phyloP scores from a whole-genome alignment of 106 monocot genomes.

The Dioscorea alata region DNA sequence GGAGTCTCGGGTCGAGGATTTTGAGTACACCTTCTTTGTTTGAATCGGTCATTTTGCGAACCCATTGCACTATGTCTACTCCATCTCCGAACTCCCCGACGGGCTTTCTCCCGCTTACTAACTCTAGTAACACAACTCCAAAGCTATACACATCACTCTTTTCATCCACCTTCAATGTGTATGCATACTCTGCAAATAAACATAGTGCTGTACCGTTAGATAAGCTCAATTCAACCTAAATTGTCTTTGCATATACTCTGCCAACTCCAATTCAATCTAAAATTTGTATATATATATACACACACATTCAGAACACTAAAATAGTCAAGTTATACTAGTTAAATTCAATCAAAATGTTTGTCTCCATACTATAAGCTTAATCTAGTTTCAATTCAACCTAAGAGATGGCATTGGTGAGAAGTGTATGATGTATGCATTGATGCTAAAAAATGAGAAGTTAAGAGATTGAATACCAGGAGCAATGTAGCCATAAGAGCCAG shows the following conservation, averaged over 20 bases:
- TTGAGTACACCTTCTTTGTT: constrained; percentile 48
- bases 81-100: constrained; percentile 93
- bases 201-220: too few species aligned
- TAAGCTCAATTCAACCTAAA: too few species aligned
- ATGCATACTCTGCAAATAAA: constrained; percentile 59
- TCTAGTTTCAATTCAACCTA: too few species aligned
- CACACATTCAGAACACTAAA: not conserved
- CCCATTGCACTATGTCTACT: constrained; percentile 91
- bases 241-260: too few species aligned
- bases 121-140: constrained; percentile 78
- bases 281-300: too few species aligned
- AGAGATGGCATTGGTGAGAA: too few species aligned
- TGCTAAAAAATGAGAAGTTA: too few species aligned
- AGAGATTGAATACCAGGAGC: constrained; percentile 59
- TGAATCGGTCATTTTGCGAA: constrained; percentile 52
- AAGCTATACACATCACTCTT: constrained; percentile 96
- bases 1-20: constrained; percentile 59
- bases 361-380: too few species aligned
- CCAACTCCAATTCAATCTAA: too few species aligned
- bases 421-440: too few species aligned
- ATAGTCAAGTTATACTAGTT: not conserved
- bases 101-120: constrained; percentile 62
- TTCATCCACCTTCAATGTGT: constrained; percentile 89
- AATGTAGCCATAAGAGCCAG: constrained; percentile 93
- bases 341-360: too few species aligned